These are phyloP conservation scores for Scheffersomyces titani DNA, from an alignment of 1,139 yeast genomes.

Conservation along the genomic window DNA sequence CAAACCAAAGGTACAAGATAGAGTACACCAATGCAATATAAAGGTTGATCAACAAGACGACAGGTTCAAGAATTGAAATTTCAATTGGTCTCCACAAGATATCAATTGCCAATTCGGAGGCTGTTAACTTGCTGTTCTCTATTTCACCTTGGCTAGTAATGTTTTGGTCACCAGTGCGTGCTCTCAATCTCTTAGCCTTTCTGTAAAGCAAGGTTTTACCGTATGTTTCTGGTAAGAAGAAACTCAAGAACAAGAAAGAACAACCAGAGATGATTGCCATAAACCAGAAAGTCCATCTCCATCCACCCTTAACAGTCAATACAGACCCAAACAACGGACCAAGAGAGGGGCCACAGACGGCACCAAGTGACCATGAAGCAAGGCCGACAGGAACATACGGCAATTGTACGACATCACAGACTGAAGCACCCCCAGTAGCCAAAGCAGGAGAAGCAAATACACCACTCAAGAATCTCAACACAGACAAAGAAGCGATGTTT, in stretches of 20 bases:
- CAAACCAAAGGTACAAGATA: conserved; percentile 58
- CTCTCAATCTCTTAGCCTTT: conserved; percentile 38
- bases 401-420: conserved; percentile 27
- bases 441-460: conserved; percentile 38
- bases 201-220: conserved; percentile 34
- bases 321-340: conserved; percentile 42
- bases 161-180: conserved; percentile 32
- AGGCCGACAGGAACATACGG: conserved; percentile 35
- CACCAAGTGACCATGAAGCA: conserved; percentile 37
- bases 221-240: conserved; percentile 39
- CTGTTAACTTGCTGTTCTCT: conserved; percentile 20
- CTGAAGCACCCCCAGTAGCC: conserved; percentile 41
- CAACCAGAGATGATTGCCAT: conserved; percentile 32
- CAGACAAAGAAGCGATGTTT: conserved; percentile 31
- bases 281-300: conserved; percentile 47
- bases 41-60: conserved; percentile 46
- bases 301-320: conserved; percentile 26
- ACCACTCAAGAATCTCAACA: conserved; percentile 35
- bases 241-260: conserved; percentile 23
- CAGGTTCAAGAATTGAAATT: conserved; percentile 44
- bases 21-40: conserved; percentile 58
- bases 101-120: conserved; percentile 29
- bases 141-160: conserved; percentile 32
- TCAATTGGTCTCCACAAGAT: conserved; percentile 53
- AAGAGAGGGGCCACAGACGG: conserved; percentile 38